Evolutionary conservation across 2,329 filamentous ascomycete species (phyloP).

Genomic region (Plectosphaerella cucumerina): DNA sequence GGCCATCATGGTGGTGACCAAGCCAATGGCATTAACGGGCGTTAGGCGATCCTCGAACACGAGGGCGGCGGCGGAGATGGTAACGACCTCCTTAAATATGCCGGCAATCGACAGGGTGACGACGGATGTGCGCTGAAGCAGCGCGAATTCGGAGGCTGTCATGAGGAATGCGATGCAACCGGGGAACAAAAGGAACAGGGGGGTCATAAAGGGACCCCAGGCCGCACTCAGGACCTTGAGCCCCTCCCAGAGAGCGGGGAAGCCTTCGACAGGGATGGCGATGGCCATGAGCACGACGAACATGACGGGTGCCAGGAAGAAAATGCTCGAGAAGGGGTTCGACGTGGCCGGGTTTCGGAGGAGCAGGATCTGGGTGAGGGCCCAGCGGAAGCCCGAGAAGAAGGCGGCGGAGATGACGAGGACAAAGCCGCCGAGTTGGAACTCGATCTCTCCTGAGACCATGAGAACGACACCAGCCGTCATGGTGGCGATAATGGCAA

Average conservation of each 20-base stretch:
- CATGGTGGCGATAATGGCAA: constrained; percentile 87
- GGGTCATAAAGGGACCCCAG: constrained; percentile 63
- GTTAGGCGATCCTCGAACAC: constrained; percentile 89
- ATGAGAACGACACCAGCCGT: constrained; percentile 93
- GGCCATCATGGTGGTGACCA: constrained; percentile 82
- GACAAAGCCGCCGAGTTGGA: constrained; percentile 79
- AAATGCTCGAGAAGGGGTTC: constrained; percentile 95
- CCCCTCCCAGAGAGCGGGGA: constrained; percentile 62
- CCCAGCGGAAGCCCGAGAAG: constrained; percentile 96
- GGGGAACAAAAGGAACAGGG: constrained; percentile 79
- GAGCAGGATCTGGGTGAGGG: constrained; percentile 93
- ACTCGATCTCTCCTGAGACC: constrained; percentile 92
- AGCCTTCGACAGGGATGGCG: constrained; percentile 81
- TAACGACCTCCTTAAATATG: constrained; percentile 98
- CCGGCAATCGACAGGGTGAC: constrained; percentile 95
- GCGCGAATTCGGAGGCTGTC: constrained; percentile 93
- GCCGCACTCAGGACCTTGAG: constrained; percentile 58
- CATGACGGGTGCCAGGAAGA: constrained; percentile 97
- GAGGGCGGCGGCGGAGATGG: constrained; percentile 81
- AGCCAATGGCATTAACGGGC: constrained; percentile 77
- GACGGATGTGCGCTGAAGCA: constrained; percentile 90
- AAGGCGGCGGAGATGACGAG: constrained; percentile 92
- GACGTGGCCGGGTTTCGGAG: constrained; percentile 91
- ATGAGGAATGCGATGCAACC: constrained; percentile 91
- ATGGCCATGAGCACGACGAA: constrained; percentile 77